Evolutionary conservation across 371 early-diverging fungal species (phyloP).

Genomic region (Mortierella sp.): DNA sequence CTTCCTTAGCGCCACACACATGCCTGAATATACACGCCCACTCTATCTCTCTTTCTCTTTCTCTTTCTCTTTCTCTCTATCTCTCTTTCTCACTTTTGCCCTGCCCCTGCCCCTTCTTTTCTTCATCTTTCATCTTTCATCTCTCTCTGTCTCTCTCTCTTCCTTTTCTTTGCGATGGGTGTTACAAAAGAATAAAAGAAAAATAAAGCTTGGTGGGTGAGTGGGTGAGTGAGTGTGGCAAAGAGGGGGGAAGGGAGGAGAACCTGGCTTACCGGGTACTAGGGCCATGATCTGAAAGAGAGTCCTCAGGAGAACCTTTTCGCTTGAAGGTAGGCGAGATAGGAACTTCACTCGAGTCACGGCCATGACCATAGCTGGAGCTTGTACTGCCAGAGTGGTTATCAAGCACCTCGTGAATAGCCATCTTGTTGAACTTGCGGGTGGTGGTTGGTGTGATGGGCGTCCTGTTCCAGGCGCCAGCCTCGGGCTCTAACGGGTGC

Average conservation of each 20-base stretch:
- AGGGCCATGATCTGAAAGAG: neutral
- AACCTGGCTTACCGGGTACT: slow-evolving; percentile 1
- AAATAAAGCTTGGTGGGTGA: neutral
- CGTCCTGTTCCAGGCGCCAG: neutral
- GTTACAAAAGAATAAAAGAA: slow-evolving; percentile 1
- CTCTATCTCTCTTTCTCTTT: too few species aligned
- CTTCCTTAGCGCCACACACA: too few species aligned
- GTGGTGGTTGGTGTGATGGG: slow-evolving; percentile 53
- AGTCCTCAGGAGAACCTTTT: slow-evolving; percentile 49
- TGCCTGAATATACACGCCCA: too few species aligned
- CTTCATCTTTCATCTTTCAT: too few species aligned
- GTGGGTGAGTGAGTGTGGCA: slow-evolving; percentile 1
- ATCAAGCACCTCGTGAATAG: slow-evolving; percentile 50
- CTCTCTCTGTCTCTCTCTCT: too few species aligned
- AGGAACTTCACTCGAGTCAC: slow-evolving; percentile 13
- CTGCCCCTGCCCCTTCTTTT: too few species aligned
- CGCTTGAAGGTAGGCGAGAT: slow-evolving; percentile 45
- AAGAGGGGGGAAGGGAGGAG: slow-evolving; percentile 37
- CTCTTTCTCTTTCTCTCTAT: too few species aligned
- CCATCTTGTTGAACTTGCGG: slow-evolving; percentile 49
- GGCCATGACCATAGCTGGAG: too few species aligned
- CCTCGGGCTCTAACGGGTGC: too few species aligned
- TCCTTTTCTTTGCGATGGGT: too few species aligned
- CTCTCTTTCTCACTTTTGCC: too few species aligned
- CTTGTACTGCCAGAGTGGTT: slow-evolving; percentile 3